Evolutionary conservation across 352 stramenopile species (phyloP).

Genomic region (Globisporangium nunn): DNA sequence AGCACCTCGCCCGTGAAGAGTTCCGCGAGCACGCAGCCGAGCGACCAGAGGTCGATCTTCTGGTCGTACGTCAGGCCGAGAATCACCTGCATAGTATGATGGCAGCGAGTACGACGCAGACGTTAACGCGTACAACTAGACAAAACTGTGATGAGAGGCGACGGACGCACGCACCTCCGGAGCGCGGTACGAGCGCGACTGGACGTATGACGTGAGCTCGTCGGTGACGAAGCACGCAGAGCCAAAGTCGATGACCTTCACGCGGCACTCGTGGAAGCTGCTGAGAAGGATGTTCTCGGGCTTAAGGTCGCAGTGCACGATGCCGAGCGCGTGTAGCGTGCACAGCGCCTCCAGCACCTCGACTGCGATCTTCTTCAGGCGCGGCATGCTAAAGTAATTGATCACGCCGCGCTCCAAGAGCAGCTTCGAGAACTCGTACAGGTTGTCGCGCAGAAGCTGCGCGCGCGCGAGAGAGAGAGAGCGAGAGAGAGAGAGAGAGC

Average conservation of each 20-base stretch:
- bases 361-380: slow-evolving; percentile 91
- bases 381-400: slow-evolving; percentile 92
- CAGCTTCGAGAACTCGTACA: slow-evolving; percentile 97
- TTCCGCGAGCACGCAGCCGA: slow-evolving; percentile 85
- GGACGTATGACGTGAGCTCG: slow-evolving; percentile 96
- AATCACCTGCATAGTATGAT: slow-evolving; percentile 73
- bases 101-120: too few relatives aligned
- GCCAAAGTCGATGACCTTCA: slow-evolving; percentile 99
- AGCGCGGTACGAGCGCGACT: slow-evolving; percentile 95
- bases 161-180: slow-evolving; percentile 89
- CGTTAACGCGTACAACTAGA: too few relatives aligned
- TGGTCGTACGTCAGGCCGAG: slow-evolving; percentile 89
- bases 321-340: slow-evolving; percentile 82
- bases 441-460: slow-evolving; percentile 92
- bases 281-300: slow-evolving; percentile 95
- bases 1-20: slow-evolving; percentile 85
- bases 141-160: too few relatives aligned
- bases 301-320: slow-evolving; percentile 99
- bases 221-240: slow-evolving; percentile 94
- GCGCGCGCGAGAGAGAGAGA: slow-evolving; percentile 9
- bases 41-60: slow-evolving; percentile 88
- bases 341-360: slow-evolving; percentile 92
- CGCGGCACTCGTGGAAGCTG: slow-evolving; percentile 86
- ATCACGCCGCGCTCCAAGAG: slow-evolving; percentile 68
- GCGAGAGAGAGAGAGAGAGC: too few relatives aligned